Percentiles rank a stretch among this genome's conserved stretches.
These are phyloP conservation scores for Nicotiana otophora DNA, from an alignment of 257 asterid species.

Conservation along the genomic window DNA sequence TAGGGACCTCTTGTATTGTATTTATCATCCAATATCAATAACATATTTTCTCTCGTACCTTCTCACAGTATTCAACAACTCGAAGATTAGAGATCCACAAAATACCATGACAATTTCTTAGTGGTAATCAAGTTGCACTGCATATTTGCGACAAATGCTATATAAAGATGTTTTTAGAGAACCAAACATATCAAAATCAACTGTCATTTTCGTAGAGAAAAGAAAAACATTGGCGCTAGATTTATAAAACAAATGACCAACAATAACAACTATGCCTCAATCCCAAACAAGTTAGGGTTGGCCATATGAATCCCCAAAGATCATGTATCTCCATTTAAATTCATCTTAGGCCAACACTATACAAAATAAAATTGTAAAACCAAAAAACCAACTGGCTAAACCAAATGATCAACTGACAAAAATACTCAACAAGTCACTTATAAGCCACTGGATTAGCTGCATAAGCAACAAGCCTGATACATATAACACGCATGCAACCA, in stretches of 20 bases:
- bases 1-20: no score
- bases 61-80: not conserved
- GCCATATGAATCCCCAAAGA: not conserved
- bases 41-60: no score
- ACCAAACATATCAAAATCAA: not conserved
- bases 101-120: not conserved
- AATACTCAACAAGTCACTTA: not conserved
- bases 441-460: not conserved
- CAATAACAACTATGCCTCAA: not conserved
- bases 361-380: constrained; percentile 2
- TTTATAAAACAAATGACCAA: not conserved
- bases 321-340: not conserved
- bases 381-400: not conserved
- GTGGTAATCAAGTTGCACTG: not conserved
- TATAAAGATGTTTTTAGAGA: not conserved
- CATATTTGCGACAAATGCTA: not conserved
- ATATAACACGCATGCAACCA: not conserved
- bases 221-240: not conserved
- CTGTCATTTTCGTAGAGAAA: not conserved
- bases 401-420: not conserved
- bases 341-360: not conserved
- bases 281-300: not conserved
- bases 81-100: not conserved
- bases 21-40: no score
- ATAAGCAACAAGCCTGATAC: not conserved